Conservation (phyloP, 2,329 filamentous ascomycete species). For the Colletotrichum brevisporum region DNA sequence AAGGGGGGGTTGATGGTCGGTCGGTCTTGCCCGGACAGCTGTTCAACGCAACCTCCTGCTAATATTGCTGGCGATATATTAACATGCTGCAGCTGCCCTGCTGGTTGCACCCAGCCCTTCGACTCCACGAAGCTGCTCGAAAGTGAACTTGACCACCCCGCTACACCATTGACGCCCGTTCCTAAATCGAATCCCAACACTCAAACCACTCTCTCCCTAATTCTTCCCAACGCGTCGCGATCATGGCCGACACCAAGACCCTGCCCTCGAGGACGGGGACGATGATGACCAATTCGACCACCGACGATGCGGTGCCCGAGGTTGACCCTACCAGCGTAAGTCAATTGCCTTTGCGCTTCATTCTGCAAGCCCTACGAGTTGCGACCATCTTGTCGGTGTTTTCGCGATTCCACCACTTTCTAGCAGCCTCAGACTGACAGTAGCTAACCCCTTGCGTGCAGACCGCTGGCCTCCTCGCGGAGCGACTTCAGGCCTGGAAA, state of each 20-base stretch:
- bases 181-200: background rate
- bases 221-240: conserved; percentile 45
- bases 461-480: conserved; percentile 85
- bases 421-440: background rate
- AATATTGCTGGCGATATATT: conserved; percentile 17
- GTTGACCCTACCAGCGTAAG: conserved; percentile 71
- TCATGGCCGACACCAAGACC: conserved; percentile 49
- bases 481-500: conserved; percentile 95
- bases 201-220: background rate
- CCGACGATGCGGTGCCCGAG: conserved; percentile 72
- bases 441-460: conserved; percentile 49
- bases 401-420: background rate
- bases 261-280: conserved; percentile 65
- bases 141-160: background rate
- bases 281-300: conserved; percentile 44
- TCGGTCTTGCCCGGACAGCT: conserved; percentile 12
- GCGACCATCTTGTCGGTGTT: background rate
- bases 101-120: background rate
- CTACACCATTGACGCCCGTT: background rate
- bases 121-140: background rate
- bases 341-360: conserved; percentile 34
- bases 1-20: conserved; percentile 1
- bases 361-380: background rate
- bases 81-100: conserved; percentile 12
- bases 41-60: background rate